Evolutionary conservation across 1,284 basidiomycete genomes (phyloP).

Genomic region (Ustilago nuda): DNA sequence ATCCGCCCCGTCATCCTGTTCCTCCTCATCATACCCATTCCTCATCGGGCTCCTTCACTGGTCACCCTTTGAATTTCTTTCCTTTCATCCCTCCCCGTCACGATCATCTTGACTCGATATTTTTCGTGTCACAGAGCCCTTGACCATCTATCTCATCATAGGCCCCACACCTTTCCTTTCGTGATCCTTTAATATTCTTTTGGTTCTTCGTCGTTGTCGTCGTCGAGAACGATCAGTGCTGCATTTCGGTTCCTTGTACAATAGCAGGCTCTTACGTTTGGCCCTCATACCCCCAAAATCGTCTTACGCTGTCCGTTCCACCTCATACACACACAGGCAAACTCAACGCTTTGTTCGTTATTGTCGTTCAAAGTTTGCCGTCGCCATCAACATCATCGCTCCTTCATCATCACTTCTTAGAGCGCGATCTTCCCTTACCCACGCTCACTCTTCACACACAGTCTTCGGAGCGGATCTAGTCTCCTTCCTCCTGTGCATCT

Average conservation of each 20-base stretch:
- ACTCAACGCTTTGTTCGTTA: constrained; percentile 2
- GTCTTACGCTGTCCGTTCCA: constrained; percentile 10
- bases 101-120: constrained; percentile 11
- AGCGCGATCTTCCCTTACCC: not conserved
- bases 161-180: not conserved
- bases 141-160: constrained; percentile 1
- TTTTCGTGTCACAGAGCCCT: constrained; percentile 14
- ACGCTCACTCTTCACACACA: constrained; percentile 5
- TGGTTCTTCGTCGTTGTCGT: constrained; percentile 16
- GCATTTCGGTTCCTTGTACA: constrained; percentile 38
- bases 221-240: constrained; percentile 19
- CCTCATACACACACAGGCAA: not conserved
- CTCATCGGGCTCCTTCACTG: constrained; percentile 32
- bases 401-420: constrained; percentile 1
- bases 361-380: constrained; percentile 14
- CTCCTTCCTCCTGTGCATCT: constrained; percentile 30
- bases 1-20: constrained; percentile 12
- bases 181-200: constrained; percentile 7
- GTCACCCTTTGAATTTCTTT: constrained; percentile 18
- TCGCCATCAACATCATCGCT: constrained; percentile 9
- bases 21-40: not conserved
- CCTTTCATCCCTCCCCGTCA: constrained; percentile 8
- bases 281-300: constrained; percentile 32
- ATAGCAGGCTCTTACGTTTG: constrained; percentile 22
- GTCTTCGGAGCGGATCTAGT: constrained; percentile 24